Conservation (phyloP, 2,329 filamentous ascomycete species). For the Keithomyces neogunnii region DNA sequence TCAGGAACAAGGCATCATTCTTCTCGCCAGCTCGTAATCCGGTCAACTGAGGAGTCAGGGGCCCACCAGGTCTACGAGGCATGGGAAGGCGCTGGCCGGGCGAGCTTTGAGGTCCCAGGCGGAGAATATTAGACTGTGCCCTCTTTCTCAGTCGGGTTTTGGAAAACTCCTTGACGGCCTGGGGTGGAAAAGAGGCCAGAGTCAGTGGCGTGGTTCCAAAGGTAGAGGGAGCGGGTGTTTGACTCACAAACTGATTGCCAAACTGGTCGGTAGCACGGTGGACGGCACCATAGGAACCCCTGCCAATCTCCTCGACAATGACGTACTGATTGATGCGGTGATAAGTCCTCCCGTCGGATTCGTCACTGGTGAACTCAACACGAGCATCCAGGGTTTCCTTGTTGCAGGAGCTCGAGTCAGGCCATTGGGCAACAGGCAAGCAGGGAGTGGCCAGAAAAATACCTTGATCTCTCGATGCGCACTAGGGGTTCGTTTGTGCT, state of each 20-base stretch:
- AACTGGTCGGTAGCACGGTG: constrained; percentile 86
- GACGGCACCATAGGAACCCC: constrained; percentile 90
- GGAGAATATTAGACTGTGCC: constrained; percentile 80
- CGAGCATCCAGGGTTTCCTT: constrained; percentile 88
- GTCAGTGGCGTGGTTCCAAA: neutral
- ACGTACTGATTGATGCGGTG: constrained; percentile 92
- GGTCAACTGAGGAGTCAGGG: constrained; percentile 18
- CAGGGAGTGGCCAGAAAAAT: neutral
- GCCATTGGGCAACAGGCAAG: neutral
- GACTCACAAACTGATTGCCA: constrained; percentile 81
- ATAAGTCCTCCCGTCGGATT: constrained; percentile 70
- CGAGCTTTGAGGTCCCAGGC: constrained; percentile 31
- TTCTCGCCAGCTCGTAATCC: constrained; percentile 45
- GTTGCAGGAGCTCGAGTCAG: constrained; percentile 7
- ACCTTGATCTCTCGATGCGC: constrained; percentile 52
- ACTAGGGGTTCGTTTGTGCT: constrained; percentile 49
- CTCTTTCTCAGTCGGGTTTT: constrained; percentile 84
- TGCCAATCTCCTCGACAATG: constrained; percentile 91
- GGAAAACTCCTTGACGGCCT: constrained; percentile 98
- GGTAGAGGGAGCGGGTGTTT: neutral
- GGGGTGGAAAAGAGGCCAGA: constrained; percentile 4
- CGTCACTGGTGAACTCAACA: constrained; percentile 78
- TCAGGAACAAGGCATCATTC: constrained; percentile 67
- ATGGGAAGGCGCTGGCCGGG: constrained; percentile 18
- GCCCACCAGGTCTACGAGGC: constrained; percentile 6